These are phyloP conservation scores for Phytophthora citrophthora DNA, from an alignment of 352 stramenopile genomes.

Conservation along the genomic window DNA sequence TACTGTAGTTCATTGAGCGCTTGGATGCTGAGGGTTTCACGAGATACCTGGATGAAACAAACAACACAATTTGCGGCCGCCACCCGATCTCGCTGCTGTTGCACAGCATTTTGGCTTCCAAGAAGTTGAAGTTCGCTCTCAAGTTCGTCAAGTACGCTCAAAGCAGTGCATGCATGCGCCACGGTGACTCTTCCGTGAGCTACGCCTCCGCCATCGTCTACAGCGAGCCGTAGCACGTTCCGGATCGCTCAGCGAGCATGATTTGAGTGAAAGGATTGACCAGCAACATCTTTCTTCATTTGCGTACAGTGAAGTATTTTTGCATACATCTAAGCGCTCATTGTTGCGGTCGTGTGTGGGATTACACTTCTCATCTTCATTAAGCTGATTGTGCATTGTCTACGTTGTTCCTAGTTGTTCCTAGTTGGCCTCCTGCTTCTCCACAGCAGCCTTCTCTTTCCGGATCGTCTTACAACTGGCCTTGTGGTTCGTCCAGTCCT, in stretches of 20 bases:
- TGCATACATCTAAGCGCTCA: conserved; percentile 15
- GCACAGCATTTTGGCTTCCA: conserved; percentile 59
- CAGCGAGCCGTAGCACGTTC: conserved; percentile 36
- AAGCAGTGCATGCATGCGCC: conserved; percentile 85
- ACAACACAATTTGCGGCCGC: conserved; percentile 97
- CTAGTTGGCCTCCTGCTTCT: no score
- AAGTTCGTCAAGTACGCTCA: conserved; percentile 95
- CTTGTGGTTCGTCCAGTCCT: conserved; percentile 87
- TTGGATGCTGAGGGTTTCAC: conserved; percentile 92
- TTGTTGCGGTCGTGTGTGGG: no score
- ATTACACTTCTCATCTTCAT: no score
- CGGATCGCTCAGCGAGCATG: not conserved
- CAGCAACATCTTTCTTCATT: conserved; percentile 2
- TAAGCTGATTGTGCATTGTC: no score
- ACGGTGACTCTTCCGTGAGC: conserved; percentile 93
- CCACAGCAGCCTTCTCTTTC: conserved; percentile 28
- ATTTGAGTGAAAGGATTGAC: conserved; percentile 3
- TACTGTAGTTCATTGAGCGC: conserved; percentile 88
- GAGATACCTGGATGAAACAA: conserved; percentile 94
- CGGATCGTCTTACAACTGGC: conserved; percentile 76
- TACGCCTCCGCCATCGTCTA: conserved; percentile 95
- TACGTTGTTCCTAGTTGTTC: no score
- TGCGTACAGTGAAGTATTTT: conserved; percentile 19
- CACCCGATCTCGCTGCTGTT: conserved; percentile 93
- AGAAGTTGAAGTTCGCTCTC: conserved; percentile 74